Conservation (phyloP, 306 rosid genomes). For the Comarum palustre region DNA sequence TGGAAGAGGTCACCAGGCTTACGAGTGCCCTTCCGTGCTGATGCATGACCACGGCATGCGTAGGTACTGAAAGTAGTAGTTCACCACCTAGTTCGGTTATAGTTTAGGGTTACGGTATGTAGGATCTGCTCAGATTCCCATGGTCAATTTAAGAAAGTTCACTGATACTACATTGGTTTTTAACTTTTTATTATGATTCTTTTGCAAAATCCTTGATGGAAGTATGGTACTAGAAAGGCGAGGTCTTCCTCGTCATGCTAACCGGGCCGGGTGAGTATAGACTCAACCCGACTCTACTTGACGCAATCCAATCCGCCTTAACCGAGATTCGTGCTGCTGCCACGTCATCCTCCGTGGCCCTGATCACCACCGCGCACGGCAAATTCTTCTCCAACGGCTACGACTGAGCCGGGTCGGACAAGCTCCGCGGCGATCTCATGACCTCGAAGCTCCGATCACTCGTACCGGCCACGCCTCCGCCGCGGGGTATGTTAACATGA, state of each 20-base stretch:
- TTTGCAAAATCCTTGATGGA: not conserved
- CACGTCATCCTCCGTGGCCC: conserved; percentile 39
- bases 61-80: conserved; percentile 8
- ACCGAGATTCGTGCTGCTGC: conserved; percentile 50
- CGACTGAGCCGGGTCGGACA: conserved; percentile 47
- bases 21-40: conserved; percentile 16
- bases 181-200: not conserved
- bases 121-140: not conserved
- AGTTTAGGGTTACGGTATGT: not conserved
- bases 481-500: conserved; percentile 94
- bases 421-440: conserved; percentile 23
- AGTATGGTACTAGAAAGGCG: no score
- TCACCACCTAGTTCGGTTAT: not conserved
- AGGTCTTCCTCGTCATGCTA: conserved; percentile 61
- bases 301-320: conserved; percentile 48
- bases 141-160: no score
- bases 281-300: conserved; percentile 62
- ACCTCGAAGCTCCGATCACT: conserved; percentile 43
- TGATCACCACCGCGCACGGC: conserved; percentile 82
- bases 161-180: not conserved
- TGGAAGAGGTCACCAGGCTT: conserved; percentile 26
- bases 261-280: conserved; percentile 69
- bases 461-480: conserved; percentile 74
- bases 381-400: conserved; percentile 89
- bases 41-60: not conserved